phyloP scores from a whole-genome alignment of 2,329 filamentous ascomycete genomes.

The Tricladium varicosporioides region DNA sequence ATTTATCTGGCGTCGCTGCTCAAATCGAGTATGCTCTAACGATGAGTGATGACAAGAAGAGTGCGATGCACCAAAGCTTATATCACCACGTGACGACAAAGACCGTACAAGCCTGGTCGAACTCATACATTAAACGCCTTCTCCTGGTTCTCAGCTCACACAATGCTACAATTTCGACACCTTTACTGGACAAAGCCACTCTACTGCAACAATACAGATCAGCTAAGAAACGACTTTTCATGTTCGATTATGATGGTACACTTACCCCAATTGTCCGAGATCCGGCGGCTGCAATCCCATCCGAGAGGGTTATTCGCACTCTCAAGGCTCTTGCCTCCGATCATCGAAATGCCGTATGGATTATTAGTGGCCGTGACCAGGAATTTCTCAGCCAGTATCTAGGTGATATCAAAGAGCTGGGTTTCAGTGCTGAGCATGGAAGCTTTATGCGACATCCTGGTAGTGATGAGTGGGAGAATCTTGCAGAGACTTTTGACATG shows the following conservation, averaged over 20 bases:
- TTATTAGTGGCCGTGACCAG: conserved; percentile 93
- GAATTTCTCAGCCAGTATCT: conserved; percentile 87
- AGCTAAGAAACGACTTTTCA: conserved; percentile 80
- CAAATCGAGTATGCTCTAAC: conserved; percentile 79
- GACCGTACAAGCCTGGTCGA: conserved; percentile 84
- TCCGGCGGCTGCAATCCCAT: conserved; percentile 84
- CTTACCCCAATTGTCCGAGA: conserved; percentile 93
- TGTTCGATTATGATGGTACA: conserved; percentile 99
- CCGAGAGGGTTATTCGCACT: conserved; percentile 75
- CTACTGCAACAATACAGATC: conserved; percentile 72
- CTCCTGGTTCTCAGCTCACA: conserved; percentile 77
- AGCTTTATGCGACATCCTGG: conserved; percentile 88
- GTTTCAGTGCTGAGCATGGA: conserved; percentile 95
- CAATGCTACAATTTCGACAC: conserved; percentile 73
- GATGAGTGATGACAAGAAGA: conserved; percentile 66
- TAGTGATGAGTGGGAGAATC: conserved; percentile 77
- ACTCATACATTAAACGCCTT: conserved; percentile 73
- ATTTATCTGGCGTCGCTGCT: conserved; percentile 77
- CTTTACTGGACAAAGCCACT: conserved; percentile 72
- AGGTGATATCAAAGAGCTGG: conserved; percentile 83
- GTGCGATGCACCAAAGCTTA: conserved; percentile 68
- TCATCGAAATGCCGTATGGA: conserved; percentile 88
- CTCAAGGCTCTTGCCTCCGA: conserved; percentile 78
- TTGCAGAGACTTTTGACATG: conserved; percentile 86
- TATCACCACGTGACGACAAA: conserved; percentile 83